Evolutionary conservation across 257 asterid genomes (phyloP), one percentile per base, ranked within the genome.

Genomic region (Solanum sejunctum): DNA sequence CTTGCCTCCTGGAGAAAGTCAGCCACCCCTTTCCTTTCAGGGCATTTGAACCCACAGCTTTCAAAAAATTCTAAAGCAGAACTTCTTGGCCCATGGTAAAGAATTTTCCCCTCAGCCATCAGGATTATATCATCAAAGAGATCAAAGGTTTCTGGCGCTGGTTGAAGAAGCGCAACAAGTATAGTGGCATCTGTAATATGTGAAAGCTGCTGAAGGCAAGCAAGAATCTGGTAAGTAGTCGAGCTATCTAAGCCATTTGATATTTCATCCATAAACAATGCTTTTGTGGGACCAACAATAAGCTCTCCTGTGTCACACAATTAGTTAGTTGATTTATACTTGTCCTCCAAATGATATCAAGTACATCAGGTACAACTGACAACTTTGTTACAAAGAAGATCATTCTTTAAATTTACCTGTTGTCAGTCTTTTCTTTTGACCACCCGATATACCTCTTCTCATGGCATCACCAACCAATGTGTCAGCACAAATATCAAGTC

Each of bases 391-490:
- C 82, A 0, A 21, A 75, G 60, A 41, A 72, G 72, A 45, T 32
- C 64, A 8, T 20, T 45, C 13, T 80, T 43, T 9, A 82, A 66
- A 79, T 8, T 7, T 87, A 90, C 95, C 92, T 63, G 91, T 89
- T 57, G 95, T 90, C 80, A 92, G 81, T 86, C 95, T 85, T 87
- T 92, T 92, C 87, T 92, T 92, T 87, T 92, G 92, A 52, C 95
- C 94, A 69, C 94, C 94, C 4, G 94, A 92, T 41, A 92, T 89
- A 45, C 94, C 93, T 88, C 91, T 84, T 57, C 92, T 89, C 92
- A 91, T 90, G 72, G 87, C 86, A 88, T 92, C 93, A 73, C 93
- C 95, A 77, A 61, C 84, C 11, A 88, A 52, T 17, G 91, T 91
- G 83, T 91, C 92, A 41, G 91, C 91, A 86, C 93, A 92, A 20